Evolutionary conservation across 345 rosid genomes (phyloP).

Genomic region (Reutealis trisperma): DNA sequence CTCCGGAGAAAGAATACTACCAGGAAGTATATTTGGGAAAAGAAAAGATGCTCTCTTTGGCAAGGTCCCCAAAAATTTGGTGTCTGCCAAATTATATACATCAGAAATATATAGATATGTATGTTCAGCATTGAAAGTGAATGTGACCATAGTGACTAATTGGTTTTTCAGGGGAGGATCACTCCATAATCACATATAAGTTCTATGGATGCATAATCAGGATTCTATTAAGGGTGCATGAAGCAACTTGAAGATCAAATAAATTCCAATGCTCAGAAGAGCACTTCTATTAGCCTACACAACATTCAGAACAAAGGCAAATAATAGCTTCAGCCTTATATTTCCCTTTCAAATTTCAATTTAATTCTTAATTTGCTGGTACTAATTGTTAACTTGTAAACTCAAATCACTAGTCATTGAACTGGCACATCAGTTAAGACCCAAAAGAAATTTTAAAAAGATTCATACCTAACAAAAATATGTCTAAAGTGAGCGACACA

Average conservation of each 20-base stretch:
- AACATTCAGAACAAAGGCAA: neutral
- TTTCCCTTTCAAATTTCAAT: neutral
- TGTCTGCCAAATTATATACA: conserved; percentile 22
- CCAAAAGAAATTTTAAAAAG: neutral
- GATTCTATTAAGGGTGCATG: neutral
- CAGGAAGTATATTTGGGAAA: conserved; percentile 23
- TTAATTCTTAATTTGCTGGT: neutral
- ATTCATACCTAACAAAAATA: neutral
- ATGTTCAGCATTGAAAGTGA: neutral
- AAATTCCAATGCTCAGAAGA: neutral
- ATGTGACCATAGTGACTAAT: neutral
- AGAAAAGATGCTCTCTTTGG: conserved; percentile 28
- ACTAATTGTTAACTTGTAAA: neutral
- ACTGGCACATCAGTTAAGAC: neutral
- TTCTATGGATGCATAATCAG: neutral
- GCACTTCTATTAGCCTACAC: neutral
- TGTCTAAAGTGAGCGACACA: neutral
- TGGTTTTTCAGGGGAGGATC: neutral
- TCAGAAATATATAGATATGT: conserved; percentile 1
- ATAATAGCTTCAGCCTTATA: neutral
- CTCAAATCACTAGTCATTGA: neutral
- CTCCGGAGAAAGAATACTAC: conserved; percentile 22
- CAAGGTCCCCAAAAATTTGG: conserved; percentile 26
- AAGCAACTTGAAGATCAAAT: conserved; percentile 4
- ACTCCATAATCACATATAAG: neutral